These are phyloP conservation scores for Mortierella sp. DNA, from an alignment of 371 early-diverging fungal genomes.

Conservation along the genomic window DNA sequence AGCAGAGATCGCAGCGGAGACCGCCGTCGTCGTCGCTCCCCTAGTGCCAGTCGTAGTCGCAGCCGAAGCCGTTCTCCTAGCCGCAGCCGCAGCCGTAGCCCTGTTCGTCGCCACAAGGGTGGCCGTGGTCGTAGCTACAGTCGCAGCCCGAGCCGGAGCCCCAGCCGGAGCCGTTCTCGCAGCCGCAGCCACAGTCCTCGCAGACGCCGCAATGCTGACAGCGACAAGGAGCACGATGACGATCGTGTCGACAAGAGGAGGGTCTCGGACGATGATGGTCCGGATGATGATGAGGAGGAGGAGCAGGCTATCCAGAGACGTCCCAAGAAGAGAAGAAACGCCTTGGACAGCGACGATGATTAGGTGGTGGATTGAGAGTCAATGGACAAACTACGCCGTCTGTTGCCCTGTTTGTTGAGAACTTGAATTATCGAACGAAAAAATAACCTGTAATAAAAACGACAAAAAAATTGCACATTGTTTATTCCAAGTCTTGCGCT, in stretches of 20 bases:
- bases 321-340: slow-evolving; percentile 56
- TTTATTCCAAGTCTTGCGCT: background rate
- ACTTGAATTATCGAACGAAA: background rate
- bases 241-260: slow-evolving; percentile 15
- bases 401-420: background rate
- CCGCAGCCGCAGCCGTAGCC: slow-evolving; percentile 32
- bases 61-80: slow-evolving; percentile 38
- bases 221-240: slow-evolving; percentile 22
- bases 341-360: slow-evolving; percentile 56
- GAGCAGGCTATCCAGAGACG: slow-evolving; percentile 54
- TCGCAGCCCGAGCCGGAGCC: slow-evolving; percentile 34
- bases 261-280: slow-evolving; percentile 33
- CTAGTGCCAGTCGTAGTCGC: slow-evolving; percentile 22
- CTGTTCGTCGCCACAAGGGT: slow-evolving; percentile 19
- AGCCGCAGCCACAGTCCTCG: slow-evolving; percentile 35
- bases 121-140: slow-evolving; percentile 36
- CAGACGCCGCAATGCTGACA: slow-evolving; percentile 25
- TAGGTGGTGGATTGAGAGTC: background rate
- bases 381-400: background rate
- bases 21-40: slow-evolving; percentile 26
- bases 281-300: slow-evolving; percentile 47
- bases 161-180: slow-evolving; percentile 41
- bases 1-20: slow-evolving; percentile 34
- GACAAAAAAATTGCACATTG: background rate
- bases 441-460: background rate